Percentiles rank a stretch among this genome's conserved stretches.
Conservation (phyloP, 331 rosid species). For the Prunus yedoensis region DNA sequence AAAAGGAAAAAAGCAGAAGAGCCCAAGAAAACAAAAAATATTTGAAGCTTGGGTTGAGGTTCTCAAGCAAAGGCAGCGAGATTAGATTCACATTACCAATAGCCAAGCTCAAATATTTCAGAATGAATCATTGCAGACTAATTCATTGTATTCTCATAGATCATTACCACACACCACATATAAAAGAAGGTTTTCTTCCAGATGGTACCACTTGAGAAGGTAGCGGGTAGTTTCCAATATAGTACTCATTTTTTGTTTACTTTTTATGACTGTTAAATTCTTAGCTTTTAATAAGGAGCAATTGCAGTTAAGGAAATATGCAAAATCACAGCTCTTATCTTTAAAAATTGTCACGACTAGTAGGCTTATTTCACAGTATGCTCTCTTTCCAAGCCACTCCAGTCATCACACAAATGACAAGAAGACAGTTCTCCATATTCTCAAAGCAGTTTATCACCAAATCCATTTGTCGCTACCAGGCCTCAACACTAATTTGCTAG, state of each 20-base stretch:
- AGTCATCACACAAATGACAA: too few relatives aligned
- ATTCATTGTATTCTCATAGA: background rate
- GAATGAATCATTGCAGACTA: background rate
- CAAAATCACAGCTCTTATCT: too few relatives aligned
- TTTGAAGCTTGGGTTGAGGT: background rate
- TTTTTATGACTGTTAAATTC: too few relatives aligned
- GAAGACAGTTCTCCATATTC: background rate
- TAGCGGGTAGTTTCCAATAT: too few relatives aligned
- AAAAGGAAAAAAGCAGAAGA: background rate
- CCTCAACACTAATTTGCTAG: background rate
- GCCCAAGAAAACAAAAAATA: conserved; percentile 2
- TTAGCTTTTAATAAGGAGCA: too few relatives aligned
- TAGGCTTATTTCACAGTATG: too few relatives aligned
- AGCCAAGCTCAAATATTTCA: background rate
- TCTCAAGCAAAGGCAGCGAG: background rate
- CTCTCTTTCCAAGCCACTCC: too few relatives aligned
- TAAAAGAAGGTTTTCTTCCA: background rate
- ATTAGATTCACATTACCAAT: background rate
- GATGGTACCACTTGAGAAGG: background rate
- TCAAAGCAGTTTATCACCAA: background rate
- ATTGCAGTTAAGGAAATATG: too few relatives aligned
- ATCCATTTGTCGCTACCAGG: background rate
- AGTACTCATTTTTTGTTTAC: too few relatives aligned
- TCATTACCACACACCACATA: background rate
- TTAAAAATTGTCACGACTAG: too few relatives aligned